Evolutionary conservation across 352 stramenopile species (phyloP).

Genomic region (Phytophthora aleatoria): DNA sequence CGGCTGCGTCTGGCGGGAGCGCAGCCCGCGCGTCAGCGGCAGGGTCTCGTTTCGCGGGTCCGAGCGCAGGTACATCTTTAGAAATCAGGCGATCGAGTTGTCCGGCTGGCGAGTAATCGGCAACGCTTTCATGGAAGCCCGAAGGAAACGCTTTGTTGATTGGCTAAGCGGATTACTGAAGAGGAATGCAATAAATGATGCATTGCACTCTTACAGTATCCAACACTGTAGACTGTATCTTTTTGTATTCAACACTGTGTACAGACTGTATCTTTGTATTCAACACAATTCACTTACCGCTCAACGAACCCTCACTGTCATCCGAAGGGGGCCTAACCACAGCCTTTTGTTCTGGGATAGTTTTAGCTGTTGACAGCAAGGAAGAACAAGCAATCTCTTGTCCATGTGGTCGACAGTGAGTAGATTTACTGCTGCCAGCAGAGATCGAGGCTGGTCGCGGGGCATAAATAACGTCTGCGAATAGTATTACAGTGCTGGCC

Average conservation of each 20-base stretch:
- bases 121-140: not conserved
- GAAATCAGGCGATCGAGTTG: not conserved
- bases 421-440: conserved; percentile 5
- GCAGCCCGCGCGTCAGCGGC: conserved; percentile 37
- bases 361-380: conserved; percentile 5
- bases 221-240: too few species aligned
- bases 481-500: not conserved
- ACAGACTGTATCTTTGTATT: too few species aligned
- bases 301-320: conserved; percentile 48
- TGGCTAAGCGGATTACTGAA: not conserved
- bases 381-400: conserved; percentile 6
- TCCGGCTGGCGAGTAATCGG: not conserved
- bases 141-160: not conserved
- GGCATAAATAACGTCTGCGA: conserved; percentile 70
- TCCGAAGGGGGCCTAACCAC: conserved; percentile 18
- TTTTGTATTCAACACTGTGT: too few species aligned
- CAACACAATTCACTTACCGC: conserved; percentile 43
- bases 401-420: conserved; percentile 6
- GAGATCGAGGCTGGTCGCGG: conserved; percentile 17
- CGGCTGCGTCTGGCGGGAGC: conserved; percentile 28
- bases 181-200: not conserved
- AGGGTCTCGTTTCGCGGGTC: conserved; percentile 39
- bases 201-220: too few species aligned
- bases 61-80: conserved; percentile 23
- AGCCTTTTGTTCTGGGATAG: conserved; percentile 11